phyloP scores from a whole-genome alignment of 768 basidiomycete genomes.

The Lentinula sp. region DNA sequence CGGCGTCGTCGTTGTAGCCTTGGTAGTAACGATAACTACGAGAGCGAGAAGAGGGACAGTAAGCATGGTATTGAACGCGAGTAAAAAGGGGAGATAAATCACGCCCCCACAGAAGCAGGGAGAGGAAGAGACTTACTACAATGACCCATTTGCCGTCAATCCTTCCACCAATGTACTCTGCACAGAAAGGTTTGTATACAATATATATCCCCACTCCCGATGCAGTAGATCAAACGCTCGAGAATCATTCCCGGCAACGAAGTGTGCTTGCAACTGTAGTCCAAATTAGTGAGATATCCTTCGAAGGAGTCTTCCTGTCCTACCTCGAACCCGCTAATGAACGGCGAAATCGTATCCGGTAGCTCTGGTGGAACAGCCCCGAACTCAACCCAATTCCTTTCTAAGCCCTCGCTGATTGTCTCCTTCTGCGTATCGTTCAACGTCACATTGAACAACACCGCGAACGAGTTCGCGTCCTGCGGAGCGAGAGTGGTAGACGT shows the following conservation, averaged over 20 bases:
- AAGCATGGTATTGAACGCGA: not conserved
- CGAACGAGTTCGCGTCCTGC: slow-evolving; percentile 54
- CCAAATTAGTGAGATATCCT: too few species aligned
- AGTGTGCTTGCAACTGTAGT: slow-evolving; percentile 50
- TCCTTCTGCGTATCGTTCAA: slow-evolving; percentile 27
- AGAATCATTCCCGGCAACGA: slow-evolving; percentile 42
- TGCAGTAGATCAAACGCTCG: slow-evolving; percentile 47
- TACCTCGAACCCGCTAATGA: slow-evolving; percentile 54
- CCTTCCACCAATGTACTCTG: slow-evolving; percentile 56
- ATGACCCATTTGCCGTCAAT: slow-evolving; percentile 50
- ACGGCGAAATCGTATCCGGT: slow-evolving; percentile 54
- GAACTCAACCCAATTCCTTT: slow-evolving; percentile 45
- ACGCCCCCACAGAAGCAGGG: too few species aligned
- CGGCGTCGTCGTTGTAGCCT: slow-evolving; percentile 52
- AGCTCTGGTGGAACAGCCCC: slow-evolving; percentile 52
- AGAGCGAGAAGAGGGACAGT: not conserved
- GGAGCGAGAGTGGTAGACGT: slow-evolving; percentile 44
- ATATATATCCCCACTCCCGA: slow-evolving; percentile 56
- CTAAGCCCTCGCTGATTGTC: slow-evolving; percentile 40
- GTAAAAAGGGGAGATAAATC: not conserved
- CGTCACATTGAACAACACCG: slow-evolving; percentile 48
- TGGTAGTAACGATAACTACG: slow-evolving; percentile 42
- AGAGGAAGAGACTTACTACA: slow-evolving; percentile 28
- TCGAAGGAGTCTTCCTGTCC: not conserved
- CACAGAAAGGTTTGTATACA: slow-evolving; percentile 48